Evolutionary conservation across 805 yeast genomes (phyloP), one percentile per base, ranked within the genome.

Genomic region (Blastobotrys chiropterorum): DNA sequence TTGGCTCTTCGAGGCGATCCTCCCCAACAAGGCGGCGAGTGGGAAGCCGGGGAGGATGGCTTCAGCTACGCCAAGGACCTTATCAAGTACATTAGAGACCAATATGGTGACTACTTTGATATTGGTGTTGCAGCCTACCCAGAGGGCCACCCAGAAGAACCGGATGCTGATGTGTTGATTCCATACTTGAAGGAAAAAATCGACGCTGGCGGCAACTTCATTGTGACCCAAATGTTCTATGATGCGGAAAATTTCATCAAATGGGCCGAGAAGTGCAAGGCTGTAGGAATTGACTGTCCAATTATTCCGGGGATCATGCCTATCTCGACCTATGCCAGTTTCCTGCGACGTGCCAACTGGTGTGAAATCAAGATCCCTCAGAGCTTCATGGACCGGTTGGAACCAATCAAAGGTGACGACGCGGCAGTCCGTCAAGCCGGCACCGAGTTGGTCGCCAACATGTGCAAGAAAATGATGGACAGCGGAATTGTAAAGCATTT

Each of bases 291-390:
- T 57, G 74, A 75, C 40, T 82, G 87, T 49, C 98, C 98, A 26
- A 86, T 94, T 58, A 84, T 94, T 54, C 99, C 99, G 1, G 99
- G 99, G 13, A 90, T 94, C 68, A 94, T 94, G 99, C 99, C 99
- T 19, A 90, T 94, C 53, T 83, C 95, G n/a, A 88, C 97, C 2
- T 90, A 92, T 70, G 86, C 95, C 21, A 82, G 96, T 2, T 94
- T 94, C 67, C 69, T 90, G 56, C 84, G 99, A 73, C 81, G 99
- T 67, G 96, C 97, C 16, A 82, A 82, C 50, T 94, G 99, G 99
- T 89, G 95, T 54, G 85, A 86, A 63, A 83, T 94, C 60, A 69
- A 77, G 41, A 77, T 94, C 53, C 99, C 99, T 2, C 76, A 78
- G 54, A 75, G 79, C 47, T 90, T 90, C 67, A 68, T 81, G 58